Percentiles rank a stretch among this genome's conserved stretches.
Evolutionary conservation across 805 yeast genomes (phyloP).

Genomic region (Torulaspora gathmanii): DNA sequence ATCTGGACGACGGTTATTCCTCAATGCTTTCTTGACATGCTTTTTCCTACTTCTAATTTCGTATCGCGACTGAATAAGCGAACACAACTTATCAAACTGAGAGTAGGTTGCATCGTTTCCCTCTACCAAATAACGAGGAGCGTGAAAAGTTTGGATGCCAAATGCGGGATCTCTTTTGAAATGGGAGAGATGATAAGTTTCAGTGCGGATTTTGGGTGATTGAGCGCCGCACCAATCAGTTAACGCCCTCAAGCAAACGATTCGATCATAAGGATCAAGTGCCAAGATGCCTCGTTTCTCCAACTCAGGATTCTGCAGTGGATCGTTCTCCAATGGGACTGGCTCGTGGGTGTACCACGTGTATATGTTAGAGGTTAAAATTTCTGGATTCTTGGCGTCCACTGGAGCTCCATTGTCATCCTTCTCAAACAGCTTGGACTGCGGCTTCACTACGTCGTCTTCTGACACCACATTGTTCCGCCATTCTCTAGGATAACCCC

Average conservation of each 20-base stretch:
- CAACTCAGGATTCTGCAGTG: slow-evolving; percentile 21
- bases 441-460: slow-evolving; percentile 14
- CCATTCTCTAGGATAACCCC: slow-evolving; percentile 36
- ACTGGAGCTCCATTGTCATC: slow-evolving; percentile 19
- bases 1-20: slow-evolving; percentile 24
- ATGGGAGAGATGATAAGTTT: slow-evolving; percentile 27
- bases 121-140: slow-evolving; percentile 24
- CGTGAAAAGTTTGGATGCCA: slow-evolving; percentile 28
- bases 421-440: slow-evolving; percentile 14
- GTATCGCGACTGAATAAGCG: slow-evolving; percentile 22
- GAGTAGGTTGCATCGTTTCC: slow-evolving; percentile 24
- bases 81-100: slow-evolving; percentile 26
- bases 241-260: slow-evolving; percentile 24
- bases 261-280: slow-evolving; percentile 26
- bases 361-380: slow-evolving; percentile 21
- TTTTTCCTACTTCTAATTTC: slow-evolving; percentile 26
- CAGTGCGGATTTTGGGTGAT: slow-evolving; percentile 28
- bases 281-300: slow-evolving; percentile 27
- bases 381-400: slow-evolving; percentile 20
- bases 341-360: slow-evolving; percentile 18
- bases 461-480: slow-evolving; percentile 1
- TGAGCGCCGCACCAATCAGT: slow-evolving; percentile 27
- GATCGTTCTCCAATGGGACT: slow-evolving; percentile 24
- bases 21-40: slow-evolving; percentile 23
- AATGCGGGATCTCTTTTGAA: slow-evolving; percentile 28